Evolutionary conservation across 495 filamentous ascomycete species (phyloP).

Genomic region (Aspergillus nanangensis): DNA sequence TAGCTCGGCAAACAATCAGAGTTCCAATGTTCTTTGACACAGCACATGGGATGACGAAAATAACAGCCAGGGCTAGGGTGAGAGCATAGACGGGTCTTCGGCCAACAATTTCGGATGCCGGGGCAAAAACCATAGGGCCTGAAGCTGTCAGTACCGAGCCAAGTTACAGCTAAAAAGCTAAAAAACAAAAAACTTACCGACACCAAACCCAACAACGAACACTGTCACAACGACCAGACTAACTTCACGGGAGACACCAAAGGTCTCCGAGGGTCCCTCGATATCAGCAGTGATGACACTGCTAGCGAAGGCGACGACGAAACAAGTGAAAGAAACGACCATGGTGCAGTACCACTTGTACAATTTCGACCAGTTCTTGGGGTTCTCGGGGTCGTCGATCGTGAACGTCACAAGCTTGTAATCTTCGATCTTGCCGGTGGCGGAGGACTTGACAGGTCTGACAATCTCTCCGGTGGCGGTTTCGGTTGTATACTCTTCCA

Average conservation of each 20-base stretch:
- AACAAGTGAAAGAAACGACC: slow-evolving; percentile 55
- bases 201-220: slow-evolving; percentile 76
- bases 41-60: slow-evolving; percentile 76
- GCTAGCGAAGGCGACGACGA: slow-evolving; percentile 62
- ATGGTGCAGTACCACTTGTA: slow-evolving; percentile 67
- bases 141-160: slow-evolving; percentile 15
- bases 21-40: slow-evolving; percentile 70
- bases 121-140: slow-evolving; percentile 78
- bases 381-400: slow-evolving; percentile 55
- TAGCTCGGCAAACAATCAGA: slow-evolving; percentile 64
- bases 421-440: slow-evolving; percentile 45
- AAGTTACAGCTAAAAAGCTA: not conserved
- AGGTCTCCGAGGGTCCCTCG: slow-evolving; percentile 51
- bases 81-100: slow-evolving; percentile 58
- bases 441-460: slow-evolving; percentile 46
- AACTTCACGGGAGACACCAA: slow-evolving; percentile 61
- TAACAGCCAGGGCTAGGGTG: slow-evolving; percentile 57
- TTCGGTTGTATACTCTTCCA: slow-evolving; percentile 62
- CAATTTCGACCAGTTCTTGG: slow-evolving; percentile 53
- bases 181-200: slow-evolving; percentile 45
- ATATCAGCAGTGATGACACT: slow-evolving; percentile 66
- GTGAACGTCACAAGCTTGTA: slow-evolving; percentile 73
- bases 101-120: slow-evolving; percentile 68
- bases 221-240: slow-evolving; percentile 63
- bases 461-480: slow-evolving; percentile 56